These are phyloP conservation scores for Przewalskia tangutica DNA, from an alignment of 257 asterid species.

Conservation along the genomic window DNA sequence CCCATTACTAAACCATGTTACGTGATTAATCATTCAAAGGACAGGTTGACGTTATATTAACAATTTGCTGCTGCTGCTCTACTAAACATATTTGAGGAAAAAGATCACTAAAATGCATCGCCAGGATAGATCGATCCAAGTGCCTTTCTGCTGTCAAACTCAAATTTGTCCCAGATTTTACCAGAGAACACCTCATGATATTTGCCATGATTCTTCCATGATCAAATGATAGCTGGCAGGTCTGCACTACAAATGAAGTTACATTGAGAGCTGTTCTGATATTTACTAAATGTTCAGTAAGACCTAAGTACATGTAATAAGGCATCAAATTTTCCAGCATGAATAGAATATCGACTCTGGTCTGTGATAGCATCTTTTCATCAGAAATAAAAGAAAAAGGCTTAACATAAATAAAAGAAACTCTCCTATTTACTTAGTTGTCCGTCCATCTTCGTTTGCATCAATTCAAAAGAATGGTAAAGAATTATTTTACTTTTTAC, in stretches of 20 bases:
- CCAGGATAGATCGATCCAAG: neutral
- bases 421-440: neutral
- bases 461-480: neutral
- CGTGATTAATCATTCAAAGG: constrained; percentile 11
- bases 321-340: neutral
- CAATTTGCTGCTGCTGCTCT: constrained; percentile 17
- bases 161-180: constrained; percentile 7
- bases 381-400: neutral
- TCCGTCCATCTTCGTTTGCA: neutral
- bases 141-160: constrained; percentile 13
- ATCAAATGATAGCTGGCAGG: constrained; percentile 14
- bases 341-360: neutral
- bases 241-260: constrained; percentile 15
- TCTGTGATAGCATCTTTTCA: neutral
- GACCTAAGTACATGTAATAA: neutral
- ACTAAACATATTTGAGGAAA: constrained; percentile 1
- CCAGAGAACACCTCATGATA: constrained; percentile 5
- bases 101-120: constrained; percentile 12
- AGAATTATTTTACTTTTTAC: neutral
- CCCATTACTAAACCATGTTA: neutral
- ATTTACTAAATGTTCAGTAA: neutral
- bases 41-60: constrained; percentile 13
- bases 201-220: constrained; percentile 14
- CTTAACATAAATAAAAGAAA: neutral
- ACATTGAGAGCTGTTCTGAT: constrained; percentile 7